Evolutionary conservation across 2,329 filamentous ascomycete species (phyloP), one percentile per base, ranked within the genome.

Genomic region (Leptodontidium sp.): DNA sequence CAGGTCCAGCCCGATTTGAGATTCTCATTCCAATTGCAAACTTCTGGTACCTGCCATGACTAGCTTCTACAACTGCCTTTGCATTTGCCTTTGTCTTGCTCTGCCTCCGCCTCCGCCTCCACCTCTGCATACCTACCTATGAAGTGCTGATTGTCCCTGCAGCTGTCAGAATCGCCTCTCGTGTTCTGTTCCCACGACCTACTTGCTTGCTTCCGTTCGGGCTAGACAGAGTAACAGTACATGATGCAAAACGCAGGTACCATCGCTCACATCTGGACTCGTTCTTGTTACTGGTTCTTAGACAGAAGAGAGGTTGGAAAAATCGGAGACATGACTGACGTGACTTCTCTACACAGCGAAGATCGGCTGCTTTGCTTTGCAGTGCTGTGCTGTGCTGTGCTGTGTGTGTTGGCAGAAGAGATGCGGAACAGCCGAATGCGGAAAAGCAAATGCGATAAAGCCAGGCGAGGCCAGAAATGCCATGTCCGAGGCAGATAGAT

Each of bases 11-110:
- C 32, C 29, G n/a, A 58, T 58, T 40, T 8, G 38, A 40, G 38
- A 40, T 0, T 40, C 9, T 12, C 38, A 40, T 59, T 43, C n/a
- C 21, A 59, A 59, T 43, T 43, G 35, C 15, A 38, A 38, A 32
- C n/a, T 14, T 58, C 53, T 38, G 7, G 53, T 58, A 38, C 52
- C 52, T 57, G 52, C 52, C 52, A 29, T 12, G 8, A 55, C 9
- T 57, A n/a, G 12, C 26, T 35, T 6, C 3, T 32, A 32, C 29
- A 21, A 21, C 21, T 21, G 21, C 21, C 21, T 21, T 21, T 32
- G 29, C 29, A 3, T 32, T 32, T 32, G 29, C 29, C 29, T 32
- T 32, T 21, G 21, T 21, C 21, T 21, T 21, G 21, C 29, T 32
- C 6, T 32, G 29, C 29, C 29, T 3, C 29, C 6, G 29, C 29